Conservation (phyloP, 2,329 filamentous ascomycete species). For the Bertia moriformis region DNA sequence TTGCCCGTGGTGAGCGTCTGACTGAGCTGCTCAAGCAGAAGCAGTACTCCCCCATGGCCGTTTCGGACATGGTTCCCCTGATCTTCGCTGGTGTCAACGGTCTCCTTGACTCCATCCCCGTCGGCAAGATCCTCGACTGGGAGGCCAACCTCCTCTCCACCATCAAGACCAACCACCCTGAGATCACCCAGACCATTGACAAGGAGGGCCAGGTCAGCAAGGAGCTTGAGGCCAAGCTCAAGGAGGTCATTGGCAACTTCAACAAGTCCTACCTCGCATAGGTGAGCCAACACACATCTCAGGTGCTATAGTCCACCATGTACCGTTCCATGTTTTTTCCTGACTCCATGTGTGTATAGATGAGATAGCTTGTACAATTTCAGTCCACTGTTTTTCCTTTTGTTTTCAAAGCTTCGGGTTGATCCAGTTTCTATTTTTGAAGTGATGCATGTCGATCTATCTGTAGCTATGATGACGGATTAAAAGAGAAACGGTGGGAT, state of each 20-base stretch:
- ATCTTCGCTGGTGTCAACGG: slow-evolving; percentile 99
- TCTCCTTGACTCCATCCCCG: slow-evolving; percentile 75
- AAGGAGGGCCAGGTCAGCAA: slow-evolving; percentile 95
- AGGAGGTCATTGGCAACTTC: slow-evolving; percentile 64
- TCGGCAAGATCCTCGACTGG: slow-evolving; percentile 82
- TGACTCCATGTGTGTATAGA: slow-evolving; percentile 1
- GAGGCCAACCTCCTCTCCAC: slow-evolving; percentile 87
- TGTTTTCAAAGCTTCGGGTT: background rate
- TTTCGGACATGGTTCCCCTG: slow-evolving; percentile 99
- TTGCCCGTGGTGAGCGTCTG: slow-evolving; percentile 93
- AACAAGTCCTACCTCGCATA: slow-evolving; percentile 78
- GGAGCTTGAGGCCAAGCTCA: slow-evolving; percentile 72
- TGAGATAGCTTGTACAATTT: slow-evolving; percentile 2
- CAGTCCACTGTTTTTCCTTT: background rate
- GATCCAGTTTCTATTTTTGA: background rate
- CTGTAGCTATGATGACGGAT: background rate
- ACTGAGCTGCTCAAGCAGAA: slow-evolving; percentile 99
- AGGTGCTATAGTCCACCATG: background rate
- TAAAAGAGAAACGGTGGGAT: background rate
- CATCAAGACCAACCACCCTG: slow-evolving; percentile 79
- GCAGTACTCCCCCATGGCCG: slow-evolving; percentile 96
- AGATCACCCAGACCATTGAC: slow-evolving; percentile 73
- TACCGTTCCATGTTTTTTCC: background rate
- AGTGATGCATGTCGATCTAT: too few relatives aligned
- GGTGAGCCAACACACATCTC: background rate